phyloP scores from a whole-genome alignment of 805 yeast genomes.

The Zygoascus tannicola region DNA sequence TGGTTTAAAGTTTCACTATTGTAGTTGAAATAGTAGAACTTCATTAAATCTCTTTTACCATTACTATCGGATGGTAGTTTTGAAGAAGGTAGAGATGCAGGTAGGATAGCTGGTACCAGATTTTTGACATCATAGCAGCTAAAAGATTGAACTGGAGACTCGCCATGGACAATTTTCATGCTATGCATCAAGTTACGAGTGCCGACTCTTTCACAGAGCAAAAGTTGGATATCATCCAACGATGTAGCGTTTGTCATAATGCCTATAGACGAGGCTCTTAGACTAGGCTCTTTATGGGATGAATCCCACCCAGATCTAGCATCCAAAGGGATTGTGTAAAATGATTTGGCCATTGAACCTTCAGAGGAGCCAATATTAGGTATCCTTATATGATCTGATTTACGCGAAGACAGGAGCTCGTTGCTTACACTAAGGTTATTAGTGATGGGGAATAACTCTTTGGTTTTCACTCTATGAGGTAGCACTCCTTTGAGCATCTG shows the following conservation, averaged over 20 bases:
- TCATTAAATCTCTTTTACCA: neutral
- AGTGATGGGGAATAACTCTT: neutral
- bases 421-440: neutral
- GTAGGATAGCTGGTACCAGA: neutral
- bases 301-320: neutral
- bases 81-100: conserved; percentile 2
- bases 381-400: neutral
- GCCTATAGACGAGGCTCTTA: neutral
- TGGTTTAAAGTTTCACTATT: neutral
- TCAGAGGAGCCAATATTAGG: neutral
- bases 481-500: neutral
- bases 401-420: neutral
- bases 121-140: conserved; percentile 1
- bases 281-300: neutral
- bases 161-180: neutral
- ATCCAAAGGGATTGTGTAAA: neutral
- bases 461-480: neutral
- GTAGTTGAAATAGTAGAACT: conserved; percentile 1
- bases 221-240: neutral
- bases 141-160: neutral
- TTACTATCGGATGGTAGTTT: conserved; percentile 4
- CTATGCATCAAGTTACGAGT: neutral
- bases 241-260: neutral
- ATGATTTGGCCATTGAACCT: neutral
- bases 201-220: neutral